A percentile compares a stretch with the other conserved stretches of the same genome.
Evolutionary conservation across 2,329 filamentous ascomycete genomes (phyloP).

Genomic region (Cercospora brassicicola): DNA sequence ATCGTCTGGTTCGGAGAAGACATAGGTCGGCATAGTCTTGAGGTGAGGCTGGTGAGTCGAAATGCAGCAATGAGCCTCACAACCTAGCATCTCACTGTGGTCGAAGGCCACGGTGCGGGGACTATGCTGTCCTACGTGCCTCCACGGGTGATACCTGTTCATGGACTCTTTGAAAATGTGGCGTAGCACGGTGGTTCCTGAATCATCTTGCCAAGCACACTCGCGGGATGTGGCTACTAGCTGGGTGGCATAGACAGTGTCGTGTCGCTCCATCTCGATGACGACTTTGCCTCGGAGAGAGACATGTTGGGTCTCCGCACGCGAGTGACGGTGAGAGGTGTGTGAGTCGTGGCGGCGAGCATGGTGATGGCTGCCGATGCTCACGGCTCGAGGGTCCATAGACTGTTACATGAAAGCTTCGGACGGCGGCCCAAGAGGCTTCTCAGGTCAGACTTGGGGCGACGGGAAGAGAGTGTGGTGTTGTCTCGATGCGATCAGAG

Average conservation of each 20-base stretch:
- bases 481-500: too few relatives aligned
- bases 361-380: neutral
- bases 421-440: too few relatives aligned
- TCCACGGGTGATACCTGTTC: neutral
- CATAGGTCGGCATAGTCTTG: neutral
- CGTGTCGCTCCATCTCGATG: constrained; percentile 1
- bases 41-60: neutral
- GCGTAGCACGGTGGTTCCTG: neutral
- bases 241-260: neutral
- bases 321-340: neutral
- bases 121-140: neutral
- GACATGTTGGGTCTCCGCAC: neutral
- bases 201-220: neutral
- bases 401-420: neutral
- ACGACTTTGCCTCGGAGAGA: neutral
- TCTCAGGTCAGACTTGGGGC: too few relatives aligned
- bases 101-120: neutral
- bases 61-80: neutral
- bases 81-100: neutral
- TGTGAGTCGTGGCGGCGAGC: neutral
- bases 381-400: neutral
- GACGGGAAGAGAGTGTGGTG: neutral
- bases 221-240: neutral
- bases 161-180: neutral
- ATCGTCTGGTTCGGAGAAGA: neutral